phyloP scores from a whole-genome alignment of 768 basidiomycete species.

The Xerocomellus intermedius region DNA sequence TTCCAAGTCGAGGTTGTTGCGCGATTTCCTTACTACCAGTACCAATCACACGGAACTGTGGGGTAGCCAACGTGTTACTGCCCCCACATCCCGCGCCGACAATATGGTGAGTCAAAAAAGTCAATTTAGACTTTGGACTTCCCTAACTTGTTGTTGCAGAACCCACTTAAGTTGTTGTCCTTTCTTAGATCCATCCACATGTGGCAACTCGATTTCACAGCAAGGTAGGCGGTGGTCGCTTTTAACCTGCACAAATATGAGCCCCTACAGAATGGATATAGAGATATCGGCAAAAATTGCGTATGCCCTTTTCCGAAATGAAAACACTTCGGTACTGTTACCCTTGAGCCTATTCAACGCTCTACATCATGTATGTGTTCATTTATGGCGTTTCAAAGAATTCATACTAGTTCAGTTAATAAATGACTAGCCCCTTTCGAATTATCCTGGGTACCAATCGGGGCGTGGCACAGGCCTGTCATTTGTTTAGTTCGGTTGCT shows the following conservation, averaged over 20 bases:
- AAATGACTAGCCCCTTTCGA: conserved; percentile 1
- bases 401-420: not conserved
- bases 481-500: not conserved
- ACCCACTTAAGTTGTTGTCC: not conserved
- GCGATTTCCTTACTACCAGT: not conserved
- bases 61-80: not conserved
- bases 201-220: not conserved
- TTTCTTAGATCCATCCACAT: not conserved
- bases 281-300: conserved; percentile 2
- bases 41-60: not conserved
- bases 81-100: not conserved
- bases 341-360: not conserved
- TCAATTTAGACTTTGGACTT: not conserved
- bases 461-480: not conserved
- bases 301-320: conserved; percentile 14
- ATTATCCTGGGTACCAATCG: not conserved
- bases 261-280: not conserved
- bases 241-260: not conserved
- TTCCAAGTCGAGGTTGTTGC: not conserved
- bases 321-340: conserved; percentile 6
- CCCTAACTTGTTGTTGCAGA: not conserved
- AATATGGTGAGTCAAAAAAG: not conserved
- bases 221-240: not conserved
- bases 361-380: not conserved
- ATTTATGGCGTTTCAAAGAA: not conserved